phyloP scores from a whole-genome alignment of 371 early-diverging fungal species.

The Rhizomucor miehei region DNA sequence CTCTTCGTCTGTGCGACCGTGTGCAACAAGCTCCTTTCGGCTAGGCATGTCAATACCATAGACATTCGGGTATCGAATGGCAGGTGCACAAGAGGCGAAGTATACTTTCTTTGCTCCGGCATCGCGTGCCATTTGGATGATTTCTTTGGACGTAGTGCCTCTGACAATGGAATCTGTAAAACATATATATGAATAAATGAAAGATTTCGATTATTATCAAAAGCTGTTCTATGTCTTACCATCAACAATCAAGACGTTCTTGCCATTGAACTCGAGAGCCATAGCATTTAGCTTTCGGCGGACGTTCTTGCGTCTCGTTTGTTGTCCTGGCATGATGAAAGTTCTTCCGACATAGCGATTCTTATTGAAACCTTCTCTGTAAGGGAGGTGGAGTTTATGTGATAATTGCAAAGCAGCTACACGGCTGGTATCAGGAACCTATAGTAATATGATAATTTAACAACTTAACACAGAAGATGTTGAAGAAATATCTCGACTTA shows the following conservation, averaged over 20 bases:
- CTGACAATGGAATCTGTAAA: slow-evolving; percentile 90
- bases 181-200: background rate
- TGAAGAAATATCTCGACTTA: too few species aligned
- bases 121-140: slow-evolving; percentile 97
- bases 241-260: slow-evolving; percentile 95
- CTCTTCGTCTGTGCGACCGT: slow-evolving; percentile 71
- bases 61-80: slow-evolving; percentile 95
- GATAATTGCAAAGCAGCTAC: slow-evolving; percentile 91
- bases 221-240: slow-evolving; percentile 47
- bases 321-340: slow-evolving; percentile 98
- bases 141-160: slow-evolving; percentile 97
- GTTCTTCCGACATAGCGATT: slow-evolving; percentile 97
- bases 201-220: background rate
- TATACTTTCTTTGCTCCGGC: slow-evolving; percentile 97
- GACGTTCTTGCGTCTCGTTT: slow-evolving; percentile 87
- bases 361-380: slow-evolving; percentile 98
- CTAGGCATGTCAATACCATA: slow-evolving; percentile 99
- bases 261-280: slow-evolving; percentile 91
- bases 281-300: slow-evolving; percentile 96
- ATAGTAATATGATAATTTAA: too few species aligned
- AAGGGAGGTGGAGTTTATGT: slow-evolving; percentile 78
- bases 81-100: slow-evolving; percentile 96
- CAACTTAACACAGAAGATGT: too few species aligned
- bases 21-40: slow-evolving; percentile 87
- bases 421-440: slow-evolving; percentile 95